Base-by-base conservation (phyloP, 202 grass and related monocot genomes). In the Musa balbisiana region DNA sequence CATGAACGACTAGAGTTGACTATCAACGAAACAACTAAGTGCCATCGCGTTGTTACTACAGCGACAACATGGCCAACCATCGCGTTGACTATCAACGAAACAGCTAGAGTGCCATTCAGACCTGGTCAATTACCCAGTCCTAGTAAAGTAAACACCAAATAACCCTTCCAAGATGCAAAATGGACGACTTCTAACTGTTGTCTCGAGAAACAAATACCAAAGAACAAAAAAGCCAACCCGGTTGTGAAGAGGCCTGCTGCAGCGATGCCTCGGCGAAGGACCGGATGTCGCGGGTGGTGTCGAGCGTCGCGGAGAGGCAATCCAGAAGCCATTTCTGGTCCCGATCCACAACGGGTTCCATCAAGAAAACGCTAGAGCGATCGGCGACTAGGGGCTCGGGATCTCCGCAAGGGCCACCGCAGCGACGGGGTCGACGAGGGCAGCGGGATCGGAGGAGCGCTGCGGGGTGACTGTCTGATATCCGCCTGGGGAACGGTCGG, bases 311-410 rank as follows among this genome's bases (percentile, higher is more conserved):
- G 65, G 81, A 79, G 70, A 98, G 83, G 83, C 90, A 93, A 6
- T 98, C 94, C 74, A 93, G 65, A 24, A 98, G 80, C 88, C 94
- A 98, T 55, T 88, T 83, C 91, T 93, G 94, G 83, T 98, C 94
- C 10, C 79, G 83, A 75, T 98, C 90, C 74, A 81, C 71, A 15
- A 24, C 55, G 1, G 80, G 70, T 53, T 19, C 83, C 76, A 82
- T 81, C 82, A 1, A 52, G 27, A 21, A 16, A 58, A 2, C 25
- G 9, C 52, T 26, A 49, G 3, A 58, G 25, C 8, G 63, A 69
- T 49, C 64, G 15, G 1, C 53, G 1, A 52, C 1, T n/a, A 29
- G 54, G 23, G 12, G 8, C 23, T 11, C 9, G 63, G 26, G 21
- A 65, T 65, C 23, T 26, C 63, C 10, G 20, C 63, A 10, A 65